Percentiles rank a stretch among this genome's conserved stretches.
phyloP scores from a whole-genome alignment of 805 yeast species.

The Peterozyma xylosa region DNA sequence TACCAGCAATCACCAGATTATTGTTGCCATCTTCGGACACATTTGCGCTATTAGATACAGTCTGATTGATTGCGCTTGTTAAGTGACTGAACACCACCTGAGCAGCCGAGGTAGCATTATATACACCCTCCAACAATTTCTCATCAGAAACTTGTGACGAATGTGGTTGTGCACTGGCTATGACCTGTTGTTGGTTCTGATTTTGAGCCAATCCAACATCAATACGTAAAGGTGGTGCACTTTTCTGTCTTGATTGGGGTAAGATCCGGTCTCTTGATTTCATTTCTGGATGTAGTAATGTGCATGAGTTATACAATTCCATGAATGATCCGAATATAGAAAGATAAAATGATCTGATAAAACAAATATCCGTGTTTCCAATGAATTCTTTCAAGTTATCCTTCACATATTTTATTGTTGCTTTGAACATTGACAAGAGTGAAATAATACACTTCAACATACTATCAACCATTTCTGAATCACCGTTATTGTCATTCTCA shows the following conservation, averaged over 20 bases:
- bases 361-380: constrained; percentile 54
- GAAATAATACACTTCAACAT: constrained; percentile 24
- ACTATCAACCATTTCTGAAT: constrained; percentile 19
- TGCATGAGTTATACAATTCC: constrained; percentile 64
- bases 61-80: constrained; percentile 57
- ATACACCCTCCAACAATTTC: constrained; percentile 57
- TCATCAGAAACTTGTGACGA: constrained; percentile 32
- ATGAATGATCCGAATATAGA: constrained; percentile 55
- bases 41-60: constrained; percentile 49
- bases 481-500: constrained; percentile 13
- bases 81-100: constrained; percentile 72
- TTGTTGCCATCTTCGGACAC: constrained; percentile 17
- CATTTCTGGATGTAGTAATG: constrained; percentile 24
- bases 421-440: constrained; percentile 40
- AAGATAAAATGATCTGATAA: constrained; percentile 55
- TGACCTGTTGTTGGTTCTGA: constrained; percentile 1
- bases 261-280: not conserved
- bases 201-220: constrained; percentile 6
- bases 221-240: constrained; percentile 10
- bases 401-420: constrained; percentile 39
- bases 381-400: constrained; percentile 41
- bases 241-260: not conserved
- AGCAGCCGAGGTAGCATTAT: constrained; percentile 58
- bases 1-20: not conserved
- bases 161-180: constrained; percentile 3